Evolutionary conservation across 371 early-diverging fungal genomes (phyloP).

Genomic region (Saksenaea vasiformis): DNA sequence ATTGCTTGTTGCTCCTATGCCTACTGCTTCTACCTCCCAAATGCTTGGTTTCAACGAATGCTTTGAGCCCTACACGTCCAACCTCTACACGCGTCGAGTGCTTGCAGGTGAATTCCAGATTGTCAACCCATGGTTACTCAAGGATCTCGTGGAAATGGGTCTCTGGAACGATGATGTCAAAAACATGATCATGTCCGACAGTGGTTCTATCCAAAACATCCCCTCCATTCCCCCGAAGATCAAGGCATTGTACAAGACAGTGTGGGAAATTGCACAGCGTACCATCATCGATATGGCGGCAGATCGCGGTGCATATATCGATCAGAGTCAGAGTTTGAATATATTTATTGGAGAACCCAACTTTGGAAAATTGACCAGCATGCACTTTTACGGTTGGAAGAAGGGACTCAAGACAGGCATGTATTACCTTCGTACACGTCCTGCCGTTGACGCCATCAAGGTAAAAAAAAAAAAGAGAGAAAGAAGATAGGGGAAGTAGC

Average conservation of each 20-base stretch:
- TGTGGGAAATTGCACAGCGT: conserved; percentile 96
- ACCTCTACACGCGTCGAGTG: conserved; percentile 97
- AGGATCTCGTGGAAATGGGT: conserved; percentile 90
- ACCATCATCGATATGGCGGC: conserved; percentile 80
- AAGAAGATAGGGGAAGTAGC: too few relatives aligned
- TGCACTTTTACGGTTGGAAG: conserved; percentile 99
- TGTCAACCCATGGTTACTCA: conserved; percentile 94
- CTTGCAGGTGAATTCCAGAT: conserved; percentile 99
- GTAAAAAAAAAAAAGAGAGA: conserved; percentile 6
- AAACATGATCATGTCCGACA: conserved; percentile 94
- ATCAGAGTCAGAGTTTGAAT: conserved; percentile 97
- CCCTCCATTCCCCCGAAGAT: conserved; percentile 81
- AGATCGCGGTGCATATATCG: conserved; percentile 96
- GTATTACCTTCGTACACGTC: conserved; percentile 98
- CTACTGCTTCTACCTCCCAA: conserved; percentile 98
- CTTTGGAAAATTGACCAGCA: conserved; percentile 91
- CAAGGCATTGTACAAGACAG: conserved; percentile 96
- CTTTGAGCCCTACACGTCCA: conserved; percentile 96
- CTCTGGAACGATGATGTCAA: conserved; percentile 97
- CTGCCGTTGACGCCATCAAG: conserved; percentile 98
- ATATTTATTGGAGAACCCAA: conserved; percentile 95
- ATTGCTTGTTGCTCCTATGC: conserved; percentile 97
- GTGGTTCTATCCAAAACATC: conserved; percentile 91
- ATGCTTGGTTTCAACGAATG: conserved; percentile 99
- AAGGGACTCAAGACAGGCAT: conserved; percentile 99